Conservation (phyloP, 2,329 filamentous ascomycete species). For the Ustilaginoidea virens region DNA sequence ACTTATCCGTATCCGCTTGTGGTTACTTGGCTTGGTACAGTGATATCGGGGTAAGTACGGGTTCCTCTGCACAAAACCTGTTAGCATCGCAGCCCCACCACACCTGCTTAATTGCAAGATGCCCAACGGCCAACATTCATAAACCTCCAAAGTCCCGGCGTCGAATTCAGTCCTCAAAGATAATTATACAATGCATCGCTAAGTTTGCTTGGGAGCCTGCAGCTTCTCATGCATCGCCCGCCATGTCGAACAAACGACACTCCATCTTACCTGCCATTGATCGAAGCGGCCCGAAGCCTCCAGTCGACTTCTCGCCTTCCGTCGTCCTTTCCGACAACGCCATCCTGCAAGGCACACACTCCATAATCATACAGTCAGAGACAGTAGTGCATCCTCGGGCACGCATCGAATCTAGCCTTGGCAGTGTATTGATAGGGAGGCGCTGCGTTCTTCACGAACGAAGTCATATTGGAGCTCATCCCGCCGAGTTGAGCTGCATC, state of each 20-base stretch:
- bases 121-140: too few relatives aligned
- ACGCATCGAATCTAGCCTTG: conserved; percentile 61
- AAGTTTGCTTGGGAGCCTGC: too few relatives aligned
- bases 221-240: background rate
- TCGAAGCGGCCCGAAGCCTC: conserved; percentile 40
- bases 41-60: too few relatives aligned
- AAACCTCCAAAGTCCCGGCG: too few relatives aligned
- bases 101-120: too few relatives aligned
- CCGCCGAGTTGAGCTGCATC: conserved; percentile 11
- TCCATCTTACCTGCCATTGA: conserved; percentile 39
- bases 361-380: conserved; percentile 63
- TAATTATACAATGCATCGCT: too few relatives aligned
- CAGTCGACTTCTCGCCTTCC: conserved; percentile 44
- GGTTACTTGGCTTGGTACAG: too few relatives aligned
- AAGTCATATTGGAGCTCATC: conserved; percentile 34
- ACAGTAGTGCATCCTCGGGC: conserved; percentile 77
- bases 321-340: conserved; percentile 48
- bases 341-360: conserved; percentile 53
- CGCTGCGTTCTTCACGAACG: conserved; percentile 71
- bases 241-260: conserved; percentile 34
- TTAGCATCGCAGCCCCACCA: too few relatives aligned
- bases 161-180: too few relatives aligned
- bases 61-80: too few relatives aligned
- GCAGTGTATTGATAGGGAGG: conserved; percentile 66
- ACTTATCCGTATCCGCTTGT: too few relatives aligned